Conservation (phyloP, 257 asterid genomes). For the Ocimum tenuiflorum region DNA sequence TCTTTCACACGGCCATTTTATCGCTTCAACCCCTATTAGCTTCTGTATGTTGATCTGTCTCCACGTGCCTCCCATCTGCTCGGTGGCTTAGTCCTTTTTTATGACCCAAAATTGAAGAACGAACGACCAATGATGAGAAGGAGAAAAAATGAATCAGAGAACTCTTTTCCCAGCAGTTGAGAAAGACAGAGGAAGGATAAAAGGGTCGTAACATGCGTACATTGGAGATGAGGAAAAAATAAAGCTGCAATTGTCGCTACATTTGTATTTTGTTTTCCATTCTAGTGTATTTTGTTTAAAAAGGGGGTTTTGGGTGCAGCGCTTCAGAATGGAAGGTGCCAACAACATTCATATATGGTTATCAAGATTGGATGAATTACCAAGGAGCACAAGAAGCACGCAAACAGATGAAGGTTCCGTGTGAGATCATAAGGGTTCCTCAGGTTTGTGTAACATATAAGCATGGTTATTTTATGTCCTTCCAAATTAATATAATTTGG, state of each 20-base stretch:
- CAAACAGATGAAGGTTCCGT: conserved; percentile 62
- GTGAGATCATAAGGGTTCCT: conserved; percentile 73
- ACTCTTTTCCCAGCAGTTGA: no score
- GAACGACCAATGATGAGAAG: no score
- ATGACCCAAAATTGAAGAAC: no score
- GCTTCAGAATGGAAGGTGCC: conserved; percentile 84
- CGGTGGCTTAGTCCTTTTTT: no score
- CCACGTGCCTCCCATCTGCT: no score
- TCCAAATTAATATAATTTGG: neutral
- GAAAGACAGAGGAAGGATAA: neutral
- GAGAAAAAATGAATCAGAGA: no score
- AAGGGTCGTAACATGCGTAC: neutral
- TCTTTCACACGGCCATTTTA: no score
- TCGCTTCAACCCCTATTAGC: no score
- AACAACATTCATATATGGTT: conserved; percentile 70
- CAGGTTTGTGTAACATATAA: conserved; percentile 45
- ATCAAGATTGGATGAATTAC: conserved; percentile 77
- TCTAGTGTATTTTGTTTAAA: no score
- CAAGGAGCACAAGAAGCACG: conserved; percentile 70
- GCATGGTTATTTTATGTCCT: no score
- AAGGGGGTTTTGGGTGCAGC: conserved; percentile 29
- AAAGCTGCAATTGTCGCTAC: no score
- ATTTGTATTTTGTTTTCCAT: neutral
- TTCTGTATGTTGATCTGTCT: no score
- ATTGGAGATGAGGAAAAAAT: neutral